Evolutionary conservation across 768 basidiomycete genomes (phyloP).

Genomic region (Suillus discolor): DNA sequence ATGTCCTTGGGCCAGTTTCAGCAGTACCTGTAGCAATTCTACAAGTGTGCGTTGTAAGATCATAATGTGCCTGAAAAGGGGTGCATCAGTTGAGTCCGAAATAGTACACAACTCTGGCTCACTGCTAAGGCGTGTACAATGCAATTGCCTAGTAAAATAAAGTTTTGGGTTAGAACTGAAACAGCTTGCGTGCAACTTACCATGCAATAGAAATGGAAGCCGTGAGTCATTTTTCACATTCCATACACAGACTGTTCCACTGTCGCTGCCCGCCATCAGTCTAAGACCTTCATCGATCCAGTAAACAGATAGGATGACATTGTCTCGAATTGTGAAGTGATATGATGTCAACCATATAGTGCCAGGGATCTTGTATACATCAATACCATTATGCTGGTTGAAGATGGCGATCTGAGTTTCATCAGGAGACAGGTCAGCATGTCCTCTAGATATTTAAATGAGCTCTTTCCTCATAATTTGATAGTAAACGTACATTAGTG

Average conservation of each 20-base stretch:
- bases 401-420: too few relatives aligned
- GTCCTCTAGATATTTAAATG: conserved; percentile 1
- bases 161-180: too few relatives aligned
- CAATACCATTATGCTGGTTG: conserved; percentile 8
- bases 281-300: conserved; percentile 4
- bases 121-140: too few relatives aligned
- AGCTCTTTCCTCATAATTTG: not conserved
- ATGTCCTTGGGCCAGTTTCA: too few relatives aligned
- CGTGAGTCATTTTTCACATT: not conserved
- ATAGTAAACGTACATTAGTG: conserved; percentile 2
- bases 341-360: conserved; percentile 2
- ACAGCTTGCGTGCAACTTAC: not conserved
- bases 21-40: too few relatives aligned
- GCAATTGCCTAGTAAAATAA: too few relatives aligned
- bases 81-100: too few relatives aligned
- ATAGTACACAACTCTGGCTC: too few relatives aligned
- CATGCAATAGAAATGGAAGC: not conserved
- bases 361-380: conserved; percentile 4
- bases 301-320: conserved; percentile 1
- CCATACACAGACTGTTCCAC: conserved; percentile 5
- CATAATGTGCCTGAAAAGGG: too few relatives aligned
- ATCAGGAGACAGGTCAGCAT: conserved; percentile 9
- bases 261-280: not conserved
- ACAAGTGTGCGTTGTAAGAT: too few relatives aligned
- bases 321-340: not conserved